Conservation (phyloP, 1,284 basidiomycete genomes). For the Sphagnurus paluster region DNA sequence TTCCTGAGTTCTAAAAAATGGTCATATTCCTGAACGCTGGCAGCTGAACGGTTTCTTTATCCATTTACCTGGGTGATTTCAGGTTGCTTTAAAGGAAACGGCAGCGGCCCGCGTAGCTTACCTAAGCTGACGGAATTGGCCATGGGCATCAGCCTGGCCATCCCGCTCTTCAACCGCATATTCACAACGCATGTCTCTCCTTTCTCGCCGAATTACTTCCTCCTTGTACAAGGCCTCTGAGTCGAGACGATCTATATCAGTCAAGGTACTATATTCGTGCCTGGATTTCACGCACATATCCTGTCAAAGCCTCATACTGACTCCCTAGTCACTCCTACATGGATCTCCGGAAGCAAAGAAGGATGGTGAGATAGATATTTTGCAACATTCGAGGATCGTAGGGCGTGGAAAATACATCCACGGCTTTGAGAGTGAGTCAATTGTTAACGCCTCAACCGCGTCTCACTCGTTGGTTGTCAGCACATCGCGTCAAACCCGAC, state of each 20-base stretch:
- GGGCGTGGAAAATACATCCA: constrained; percentile 88
- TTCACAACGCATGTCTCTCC: constrained; percentile 20
- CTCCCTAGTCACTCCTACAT: constrained; percentile 52
- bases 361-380: constrained; percentile 72
- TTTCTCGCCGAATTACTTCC: constrained; percentile 16
- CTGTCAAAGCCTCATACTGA: constrained; percentile 18
- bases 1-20: no score
- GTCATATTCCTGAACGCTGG: no score
- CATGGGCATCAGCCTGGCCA: not conserved
- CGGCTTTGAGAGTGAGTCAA: constrained; percentile 76
- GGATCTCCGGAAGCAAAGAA: constrained; percentile 86
- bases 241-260: constrained; percentile 52
- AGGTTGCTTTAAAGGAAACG: not conserved
- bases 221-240: constrained; percentile 9
- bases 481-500: constrained; percentile 82
- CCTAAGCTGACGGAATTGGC: not conserved
- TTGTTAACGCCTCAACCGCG: not conserved
- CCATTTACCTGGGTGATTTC: not conserved
- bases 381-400: constrained; percentile 83
- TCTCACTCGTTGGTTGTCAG: constrained; percentile 35
- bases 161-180: constrained; percentile 1
- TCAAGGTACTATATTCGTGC: constrained; percentile 47
- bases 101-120: not conserved
- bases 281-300: constrained; percentile 15
- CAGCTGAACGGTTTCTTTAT: no score